Evolutionary conservation across 352 stramenopile species (phyloP).

Genomic region (Globisporangium alternatum): DNA sequence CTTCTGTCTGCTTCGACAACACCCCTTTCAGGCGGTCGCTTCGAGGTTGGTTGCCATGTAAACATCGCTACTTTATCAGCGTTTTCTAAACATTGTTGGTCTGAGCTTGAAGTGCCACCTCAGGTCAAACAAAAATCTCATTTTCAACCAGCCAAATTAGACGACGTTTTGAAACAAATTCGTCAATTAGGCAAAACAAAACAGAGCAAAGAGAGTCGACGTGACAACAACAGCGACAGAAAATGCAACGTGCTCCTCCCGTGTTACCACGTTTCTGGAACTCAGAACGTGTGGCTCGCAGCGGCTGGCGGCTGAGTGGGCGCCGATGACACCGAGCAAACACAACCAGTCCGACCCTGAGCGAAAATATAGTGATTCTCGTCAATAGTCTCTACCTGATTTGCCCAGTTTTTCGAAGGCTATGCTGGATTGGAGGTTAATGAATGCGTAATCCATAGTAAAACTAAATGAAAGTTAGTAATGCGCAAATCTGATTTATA

Average conservation of each 20-base stretch:
- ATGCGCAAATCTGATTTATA: no score
- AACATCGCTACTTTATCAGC: slow-evolving; percentile 1
- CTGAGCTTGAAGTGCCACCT: neutral
- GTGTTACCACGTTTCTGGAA: slow-evolving; percentile 9
- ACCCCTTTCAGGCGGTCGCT: slow-evolving; percentile 5
- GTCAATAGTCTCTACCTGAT: no score
- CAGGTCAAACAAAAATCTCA: neutral
- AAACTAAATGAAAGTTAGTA: no score
- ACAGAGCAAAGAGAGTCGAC: neutral
- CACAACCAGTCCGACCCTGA: neutral
- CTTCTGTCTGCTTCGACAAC: neutral
- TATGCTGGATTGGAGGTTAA: no score
- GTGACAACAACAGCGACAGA: neutral
- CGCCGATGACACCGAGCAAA: neutral
- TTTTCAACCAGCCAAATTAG: neutral
- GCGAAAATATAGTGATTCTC: no score
- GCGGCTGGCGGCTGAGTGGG: slow-evolving; percentile 6
- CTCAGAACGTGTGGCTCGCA: slow-evolving; percentile 11
- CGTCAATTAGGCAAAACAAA: neutral
- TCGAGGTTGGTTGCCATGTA: neutral
- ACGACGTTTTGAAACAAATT: neutral
- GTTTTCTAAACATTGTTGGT: slow-evolving; percentile 3
- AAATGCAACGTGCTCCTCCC: slow-evolving; percentile 1
- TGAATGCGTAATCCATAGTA: no score
- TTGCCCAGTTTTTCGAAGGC: no score